Evolutionary conservation across 805 yeast genomes (phyloP), one percentile per base, ranked within the genome.

Genomic region (Pichia nanzhaoensis): DNA sequence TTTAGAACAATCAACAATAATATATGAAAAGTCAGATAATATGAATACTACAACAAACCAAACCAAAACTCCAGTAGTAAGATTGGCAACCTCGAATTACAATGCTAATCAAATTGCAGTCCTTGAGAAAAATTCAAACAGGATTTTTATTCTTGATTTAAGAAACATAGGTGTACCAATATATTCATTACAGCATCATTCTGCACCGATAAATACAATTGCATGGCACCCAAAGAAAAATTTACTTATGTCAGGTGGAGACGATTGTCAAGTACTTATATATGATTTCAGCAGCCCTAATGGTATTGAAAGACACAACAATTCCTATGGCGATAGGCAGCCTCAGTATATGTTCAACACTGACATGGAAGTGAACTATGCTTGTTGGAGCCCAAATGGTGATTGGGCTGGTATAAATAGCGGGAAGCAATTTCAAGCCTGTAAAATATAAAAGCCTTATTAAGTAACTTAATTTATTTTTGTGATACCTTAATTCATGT

Each of bases 1-100:
- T 8, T 68, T 91, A 41, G 97, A 93, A 48, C 98, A 90, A 62
- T 85, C 95, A 16, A 91, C 99, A 1, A 93, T 93, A 54, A 83
- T 93, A 14, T 93, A 87, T 62, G 99, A 93, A 59, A 30, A 32
- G 3, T 30, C 27, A n/a, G 27, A 39, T n/a, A 18, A 16, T 19
- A n/a, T 10, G 3, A 37, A 22, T 41, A 14, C 56, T 66, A 31
- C 17, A 12, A 34, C 18, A 96, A 2, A 10, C 9, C 28, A 24
- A 24, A 24, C 10, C 28, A 6, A n/a, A n/a, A 24, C 28, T 7
- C 16, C 33, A 14, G 67, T 93, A 43, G 63, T 93, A 28, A 71
- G 91, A 49, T 67, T 93, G 10, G 82, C 87, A 9, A 78, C 96
- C 0, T 84, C 88, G 27, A 84, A 86, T 32, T 70, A 76, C 32